These are phyloP conservation scores for Vitis vinifera DNA, from an alignment of 164 flowering plant species.

Conservation along the genomic window DNA sequence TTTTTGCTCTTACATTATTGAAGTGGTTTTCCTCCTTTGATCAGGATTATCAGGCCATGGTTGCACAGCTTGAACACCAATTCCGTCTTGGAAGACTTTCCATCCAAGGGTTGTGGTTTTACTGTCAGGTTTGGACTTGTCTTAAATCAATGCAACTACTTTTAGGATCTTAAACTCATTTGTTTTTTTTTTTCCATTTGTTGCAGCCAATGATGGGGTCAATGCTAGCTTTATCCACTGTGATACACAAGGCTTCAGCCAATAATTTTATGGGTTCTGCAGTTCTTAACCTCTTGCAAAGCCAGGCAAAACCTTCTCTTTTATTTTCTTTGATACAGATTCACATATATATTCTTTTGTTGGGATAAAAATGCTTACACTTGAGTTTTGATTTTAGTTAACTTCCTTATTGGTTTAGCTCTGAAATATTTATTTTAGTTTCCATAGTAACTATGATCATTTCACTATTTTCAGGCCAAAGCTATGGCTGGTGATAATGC, in stretches of 20 bases:
- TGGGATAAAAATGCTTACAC: not conserved
- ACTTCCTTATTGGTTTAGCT: too few relatives aligned
- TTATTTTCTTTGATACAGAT: not conserved
- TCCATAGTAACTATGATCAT: too few relatives aligned
- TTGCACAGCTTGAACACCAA: conserved; percentile 98
- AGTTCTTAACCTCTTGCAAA: conserved; percentile 91
- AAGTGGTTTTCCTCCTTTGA: not conserved
- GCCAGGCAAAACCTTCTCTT: conserved; percentile 56
- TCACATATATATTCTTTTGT: not conserved
- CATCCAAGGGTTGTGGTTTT: conserved; percentile 95
- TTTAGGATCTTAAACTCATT: conserved; percentile 6
- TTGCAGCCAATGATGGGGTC: conserved; percentile 89
- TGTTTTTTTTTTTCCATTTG: not conserved
- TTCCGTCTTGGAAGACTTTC: conserved; percentile 92
- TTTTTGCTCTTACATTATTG: conserved; percentile 1
- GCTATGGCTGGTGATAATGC: conserved; percentile 96
- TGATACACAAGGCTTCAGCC: conserved; percentile 68
- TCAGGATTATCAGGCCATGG: conserved; percentile 97
- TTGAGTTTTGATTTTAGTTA: too few relatives aligned
- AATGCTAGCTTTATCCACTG: conserved; percentile 79
- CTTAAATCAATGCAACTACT: not conserved
- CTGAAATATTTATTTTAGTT: too few relatives aligned
- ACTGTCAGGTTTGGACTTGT: conserved; percentile 74
- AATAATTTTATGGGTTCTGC: conserved; percentile 70
- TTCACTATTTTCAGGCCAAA: conserved; percentile 59